phyloP scores from a whole-genome alignment of 2,329 filamentous ascomycete genomes.

The Pseudodiploospora longispora region DNA sequence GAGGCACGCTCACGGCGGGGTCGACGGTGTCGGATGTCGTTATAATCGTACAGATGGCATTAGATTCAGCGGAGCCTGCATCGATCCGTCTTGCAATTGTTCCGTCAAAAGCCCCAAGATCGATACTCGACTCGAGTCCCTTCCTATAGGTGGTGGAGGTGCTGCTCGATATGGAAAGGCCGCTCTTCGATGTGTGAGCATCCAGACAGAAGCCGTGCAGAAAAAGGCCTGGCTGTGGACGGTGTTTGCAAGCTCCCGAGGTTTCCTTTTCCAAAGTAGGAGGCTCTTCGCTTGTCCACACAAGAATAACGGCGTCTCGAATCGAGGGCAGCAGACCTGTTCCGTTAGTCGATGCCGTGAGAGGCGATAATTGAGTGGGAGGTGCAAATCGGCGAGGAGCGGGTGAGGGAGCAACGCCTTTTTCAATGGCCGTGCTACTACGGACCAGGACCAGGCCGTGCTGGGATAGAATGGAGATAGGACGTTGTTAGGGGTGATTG shows the following conservation, averaged over 20 bases:
- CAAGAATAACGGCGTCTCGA: constrained; percentile 8
- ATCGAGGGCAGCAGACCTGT: constrained; percentile 9
- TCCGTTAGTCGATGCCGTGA: constrained; percentile 11
- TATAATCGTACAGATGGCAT: constrained; percentile 26
- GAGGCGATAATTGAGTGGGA: constrained; percentile 21
- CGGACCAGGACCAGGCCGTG: constrained; percentile 13
- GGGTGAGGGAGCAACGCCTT: constrained; percentile 29
- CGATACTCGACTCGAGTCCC: neutral
- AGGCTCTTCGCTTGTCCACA: constrained; percentile 6
- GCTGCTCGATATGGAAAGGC: constrained; percentile 4
- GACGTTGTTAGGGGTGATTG: constrained; percentile 24
- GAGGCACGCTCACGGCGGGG: constrained; percentile 8
- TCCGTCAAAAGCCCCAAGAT: neutral
- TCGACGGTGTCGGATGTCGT: constrained; percentile 18
- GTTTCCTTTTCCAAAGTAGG: neutral
- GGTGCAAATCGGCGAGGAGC: constrained; percentile 19
- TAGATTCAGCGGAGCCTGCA: constrained; percentile 14
- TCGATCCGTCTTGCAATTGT: constrained; percentile 4
- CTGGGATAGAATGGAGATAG: constrained; percentile 16
- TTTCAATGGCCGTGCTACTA: constrained; percentile 27
- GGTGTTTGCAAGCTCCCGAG: neutral
- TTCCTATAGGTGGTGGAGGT: neutral
- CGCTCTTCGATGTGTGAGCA: constrained; percentile 9
- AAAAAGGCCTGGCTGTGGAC: constrained; percentile 1
- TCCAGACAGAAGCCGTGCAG: constrained; percentile 2